A percentile compares a stretch with the other conserved stretches of the same genome.
Evolutionary conservation across 768 basidiomycete species (phyloP).

Genomic region (Clitopilus hobsonii): DNA sequence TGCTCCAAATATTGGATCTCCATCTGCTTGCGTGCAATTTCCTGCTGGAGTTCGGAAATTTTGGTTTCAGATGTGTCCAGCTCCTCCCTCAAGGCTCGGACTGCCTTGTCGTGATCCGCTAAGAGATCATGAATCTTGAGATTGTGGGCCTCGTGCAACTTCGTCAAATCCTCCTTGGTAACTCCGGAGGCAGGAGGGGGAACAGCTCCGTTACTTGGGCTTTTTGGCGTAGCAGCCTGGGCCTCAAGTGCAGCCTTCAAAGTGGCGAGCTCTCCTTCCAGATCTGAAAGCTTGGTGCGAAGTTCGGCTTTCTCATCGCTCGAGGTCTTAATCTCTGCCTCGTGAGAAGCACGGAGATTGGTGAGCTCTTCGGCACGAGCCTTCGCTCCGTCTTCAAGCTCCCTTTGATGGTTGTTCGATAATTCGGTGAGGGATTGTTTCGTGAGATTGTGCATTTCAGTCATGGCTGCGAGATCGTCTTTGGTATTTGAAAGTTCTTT

Average conservation of each 20-base stretch:
- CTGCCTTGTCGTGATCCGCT: conserved; percentile 57
- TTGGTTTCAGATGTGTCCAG: conserved; percentile 47
- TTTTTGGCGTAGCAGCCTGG: conserved; percentile 47
- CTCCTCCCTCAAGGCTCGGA: conserved; percentile 50
- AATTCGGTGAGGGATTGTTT: conserved; percentile 69
- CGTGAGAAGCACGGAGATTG: conserved; percentile 53
- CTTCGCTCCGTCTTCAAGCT: conserved; percentile 73
- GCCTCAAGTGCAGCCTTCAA: conserved; percentile 50
- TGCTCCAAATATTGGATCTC: conserved; percentile 78
- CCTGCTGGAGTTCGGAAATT: conserved; percentile 52
- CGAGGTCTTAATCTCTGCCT: conserved; percentile 54
- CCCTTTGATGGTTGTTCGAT: conserved; percentile 61
- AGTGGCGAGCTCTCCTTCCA: conserved; percentile 75
- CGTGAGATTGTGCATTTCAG: conserved; percentile 62
- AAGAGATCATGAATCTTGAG: conserved; percentile 72
- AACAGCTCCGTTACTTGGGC: conserved; percentile 42
- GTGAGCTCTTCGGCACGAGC: conserved; percentile 67
- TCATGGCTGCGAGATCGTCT: conserved; percentile 63
- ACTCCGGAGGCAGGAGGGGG: conserved; percentile 44
- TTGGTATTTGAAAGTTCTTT: conserved; percentile 59
- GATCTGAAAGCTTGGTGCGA: conserved; percentile 58
- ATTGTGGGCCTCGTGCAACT: conserved; percentile 81
- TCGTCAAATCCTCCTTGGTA: conserved; percentile 73
- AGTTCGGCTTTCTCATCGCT: conserved; percentile 61
- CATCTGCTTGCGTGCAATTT: conserved; percentile 68